Percentiles rank a stretch among this genome's conserved stretches.
These are phyloP conservation scores for Marasmius fiardii DNA, from an alignment of 1,284 basidiomycete genomes.

Conservation along the genomic window DNA sequence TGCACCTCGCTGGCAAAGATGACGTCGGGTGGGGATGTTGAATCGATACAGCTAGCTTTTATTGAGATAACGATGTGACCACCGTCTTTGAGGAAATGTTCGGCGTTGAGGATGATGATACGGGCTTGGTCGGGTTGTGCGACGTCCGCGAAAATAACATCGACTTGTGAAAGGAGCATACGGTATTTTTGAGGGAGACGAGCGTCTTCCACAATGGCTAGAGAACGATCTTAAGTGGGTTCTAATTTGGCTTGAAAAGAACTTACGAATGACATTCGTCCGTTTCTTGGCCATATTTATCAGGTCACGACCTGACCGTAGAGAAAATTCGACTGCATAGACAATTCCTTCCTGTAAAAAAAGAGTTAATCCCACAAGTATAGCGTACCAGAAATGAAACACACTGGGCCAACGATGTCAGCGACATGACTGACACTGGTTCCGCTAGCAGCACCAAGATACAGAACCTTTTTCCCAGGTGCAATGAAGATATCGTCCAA, in stretches of 20 bases:
- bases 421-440: conserved; percentile 99
- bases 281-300: conserved; percentile 99
- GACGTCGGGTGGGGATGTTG: conserved; percentile 84
- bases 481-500: conserved; percentile 93
- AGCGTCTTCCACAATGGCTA: conserved; percentile 96
- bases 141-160: conserved; percentile 97
- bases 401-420: conserved; percentile 93
- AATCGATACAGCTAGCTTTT: conserved; percentile 99
- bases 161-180: conserved; percentile 91
- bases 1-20: conserved; percentile 92
- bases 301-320: conserved; percentile 94
- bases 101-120: conserved; percentile 91
- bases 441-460: conserved; percentile 95
- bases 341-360: conserved; percentile 82
- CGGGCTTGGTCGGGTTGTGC: conserved; percentile 98
- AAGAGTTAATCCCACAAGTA: conserved; percentile 10
- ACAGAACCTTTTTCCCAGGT: conserved; percentile 95
- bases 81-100: conserved; percentile 94
- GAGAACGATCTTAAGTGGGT: conserved; percentile 4
- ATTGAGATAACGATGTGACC: conserved; percentile 96
- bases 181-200: conserved; percentile 94
- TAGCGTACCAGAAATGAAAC: conserved; percentile 27
- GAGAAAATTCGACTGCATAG: conserved; percentile 98
- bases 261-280: conserved; percentile 96
- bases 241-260: conserved; percentile 2